Conservation (phyloP, 352 stramenopile genomes). For the Phytophthora tubulina region DNA sequence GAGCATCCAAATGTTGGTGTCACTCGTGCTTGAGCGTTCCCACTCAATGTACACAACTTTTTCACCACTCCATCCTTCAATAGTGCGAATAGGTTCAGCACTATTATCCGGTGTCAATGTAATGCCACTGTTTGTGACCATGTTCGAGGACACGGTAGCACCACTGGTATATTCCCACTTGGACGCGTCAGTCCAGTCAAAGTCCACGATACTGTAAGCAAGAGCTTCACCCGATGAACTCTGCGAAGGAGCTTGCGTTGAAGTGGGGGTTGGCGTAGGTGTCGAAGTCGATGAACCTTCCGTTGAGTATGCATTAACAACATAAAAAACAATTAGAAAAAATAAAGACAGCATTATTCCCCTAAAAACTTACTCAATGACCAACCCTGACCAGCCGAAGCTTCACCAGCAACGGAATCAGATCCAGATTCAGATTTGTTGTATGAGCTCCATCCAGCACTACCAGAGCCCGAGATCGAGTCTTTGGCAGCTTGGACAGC, state of each 20-base stretch:
- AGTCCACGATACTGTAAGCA: conserved; percentile 64
- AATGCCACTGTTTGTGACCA: conserved; percentile 64
- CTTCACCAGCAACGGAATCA: conserved; percentile 32
- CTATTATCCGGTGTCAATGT: conserved; percentile 64
- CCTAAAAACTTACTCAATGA: conserved; percentile 28
- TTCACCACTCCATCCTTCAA: conserved; percentile 70
- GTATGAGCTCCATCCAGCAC: conserved; percentile 26
- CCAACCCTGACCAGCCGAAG: conserved; percentile 32
- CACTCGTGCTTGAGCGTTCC: conserved; percentile 64
- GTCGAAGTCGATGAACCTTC: conserved; percentile 22
- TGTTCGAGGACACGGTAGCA: conserved; percentile 41
- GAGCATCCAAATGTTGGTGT: conserved; percentile 90
- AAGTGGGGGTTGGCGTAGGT: conserved; percentile 20
- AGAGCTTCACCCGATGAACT: conserved; percentile 44
- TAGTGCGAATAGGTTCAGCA: conserved; percentile 66
- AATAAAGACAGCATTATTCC: background rate
- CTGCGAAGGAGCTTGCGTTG: conserved; percentile 29
- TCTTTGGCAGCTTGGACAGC: conserved; percentile 41
- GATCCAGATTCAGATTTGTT: conserved; percentile 35
- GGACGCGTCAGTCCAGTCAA: conserved; percentile 69
- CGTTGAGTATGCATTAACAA: conserved; percentile 32
- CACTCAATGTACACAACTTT: conserved; percentile 82
- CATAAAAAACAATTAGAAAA: conserved; percentile 5
- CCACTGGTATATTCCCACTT: conserved; percentile 75
- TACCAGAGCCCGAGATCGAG: conserved; percentile 19